A percentile compares a stretch with the other conserved stretches of the same genome.
Evolutionary conservation across 495 filamentous ascomycete species (phyloP).

Genomic region (Evernia prunastri): DNA sequence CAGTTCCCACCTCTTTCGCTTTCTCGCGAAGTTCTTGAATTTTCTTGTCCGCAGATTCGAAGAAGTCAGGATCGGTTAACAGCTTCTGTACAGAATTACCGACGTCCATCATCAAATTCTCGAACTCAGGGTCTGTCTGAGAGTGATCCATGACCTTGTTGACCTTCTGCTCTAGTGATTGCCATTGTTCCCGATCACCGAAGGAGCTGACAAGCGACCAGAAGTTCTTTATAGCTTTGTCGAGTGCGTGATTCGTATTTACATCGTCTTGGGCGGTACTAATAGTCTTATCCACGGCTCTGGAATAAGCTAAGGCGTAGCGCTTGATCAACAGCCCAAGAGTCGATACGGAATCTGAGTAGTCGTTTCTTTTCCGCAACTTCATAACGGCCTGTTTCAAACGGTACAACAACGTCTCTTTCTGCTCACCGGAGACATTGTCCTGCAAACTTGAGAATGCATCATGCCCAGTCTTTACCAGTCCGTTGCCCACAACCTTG

Average conservation of each 20-base stretch:
- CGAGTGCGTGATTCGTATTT: conserved; percentile 63
- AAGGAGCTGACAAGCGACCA: conserved; percentile 73
- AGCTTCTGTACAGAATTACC: conserved; percentile 69
- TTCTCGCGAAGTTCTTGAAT: conserved; percentile 64
- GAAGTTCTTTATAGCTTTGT: conserved; percentile 67
- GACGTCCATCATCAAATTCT: conserved; percentile 63
- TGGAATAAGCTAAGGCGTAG: conserved; percentile 72
- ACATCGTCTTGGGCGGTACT: conserved; percentile 61
- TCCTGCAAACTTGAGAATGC: conserved; percentile 60
- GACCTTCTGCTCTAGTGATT: conserved; percentile 58
- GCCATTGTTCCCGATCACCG: conserved; percentile 68
- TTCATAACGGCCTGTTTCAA: conserved; percentile 71
- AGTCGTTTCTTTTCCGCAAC: conserved; percentile 69
- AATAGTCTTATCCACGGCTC: conserved; percentile 57
- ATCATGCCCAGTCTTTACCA: conserved; percentile 57
- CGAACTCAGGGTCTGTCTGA: conserved; percentile 75
- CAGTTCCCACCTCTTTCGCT: conserved; percentile 54
- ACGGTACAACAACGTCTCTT: conserved; percentile 63
- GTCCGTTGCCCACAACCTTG: conserved; percentile 55
- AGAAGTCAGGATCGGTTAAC: conserved; percentile 79
- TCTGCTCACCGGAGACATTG: conserved; percentile 62
- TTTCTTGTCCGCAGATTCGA: conserved; percentile 63
- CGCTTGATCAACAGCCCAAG: conserved; percentile 67
- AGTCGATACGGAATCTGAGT: conserved; percentile 77
- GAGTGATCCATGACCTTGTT: conserved; percentile 66